phyloP scores from a whole-genome alignment of 2,329 filamentous ascomycete genomes.

The Colletotrichum cuscutae region DNA sequence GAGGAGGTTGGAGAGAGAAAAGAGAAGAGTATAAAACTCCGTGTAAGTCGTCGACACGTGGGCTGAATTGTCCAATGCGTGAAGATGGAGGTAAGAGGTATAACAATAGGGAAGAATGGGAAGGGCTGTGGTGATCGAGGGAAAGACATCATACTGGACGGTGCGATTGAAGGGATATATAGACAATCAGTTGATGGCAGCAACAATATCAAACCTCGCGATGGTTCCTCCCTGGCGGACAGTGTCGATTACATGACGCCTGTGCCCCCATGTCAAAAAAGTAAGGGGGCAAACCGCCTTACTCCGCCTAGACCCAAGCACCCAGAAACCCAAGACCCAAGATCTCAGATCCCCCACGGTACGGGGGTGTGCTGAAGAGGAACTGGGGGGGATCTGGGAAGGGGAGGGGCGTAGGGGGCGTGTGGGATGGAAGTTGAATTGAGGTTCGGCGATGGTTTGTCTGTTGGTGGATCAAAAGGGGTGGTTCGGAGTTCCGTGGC shows the following conservation, averaged over 20 bases:
- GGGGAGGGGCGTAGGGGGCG: background rate
- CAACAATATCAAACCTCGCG: constrained; percentile 3
- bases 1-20: background rate
- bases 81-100: background rate
- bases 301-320: background rate
- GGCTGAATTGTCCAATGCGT: background rate
- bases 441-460: constrained; percentile 24
- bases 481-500: constrained; percentile 32
- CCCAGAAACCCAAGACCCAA: background rate
- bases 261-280: constrained; percentile 17
- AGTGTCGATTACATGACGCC: constrained; percentile 8
- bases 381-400: background rate
- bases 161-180: constrained; percentile 27
- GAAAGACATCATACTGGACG: background rate
- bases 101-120: constrained; percentile 32
- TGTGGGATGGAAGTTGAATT: background rate
- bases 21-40: background rate
- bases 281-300: constrained; percentile 21
- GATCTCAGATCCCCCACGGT: background rate
- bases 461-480: background rate
- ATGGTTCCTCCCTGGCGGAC: constrained; percentile 22
- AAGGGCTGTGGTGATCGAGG: constrained; percentile 1
- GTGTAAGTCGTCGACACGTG: background rate
- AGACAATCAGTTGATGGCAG: constrained; percentile 5
- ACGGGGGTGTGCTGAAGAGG: constrained; percentile 5